Percentiles rank a stretch among this genome's conserved stretches.
phyloP scores from a whole-genome alignment of 179 eudicot genomes.

The Beta lomatogona region DNA sequence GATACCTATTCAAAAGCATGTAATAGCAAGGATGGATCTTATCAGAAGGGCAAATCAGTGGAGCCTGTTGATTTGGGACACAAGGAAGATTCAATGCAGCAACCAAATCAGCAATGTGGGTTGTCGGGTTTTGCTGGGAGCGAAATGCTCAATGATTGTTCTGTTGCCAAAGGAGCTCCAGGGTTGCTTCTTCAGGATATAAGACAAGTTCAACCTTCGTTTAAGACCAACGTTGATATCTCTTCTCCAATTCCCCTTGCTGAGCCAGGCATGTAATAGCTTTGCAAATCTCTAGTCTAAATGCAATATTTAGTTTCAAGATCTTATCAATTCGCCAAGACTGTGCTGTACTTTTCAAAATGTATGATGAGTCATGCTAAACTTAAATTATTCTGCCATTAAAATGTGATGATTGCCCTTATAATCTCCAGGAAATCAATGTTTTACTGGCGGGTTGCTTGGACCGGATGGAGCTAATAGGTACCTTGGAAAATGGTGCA shows the following conservation, averaged over 20 bases:
- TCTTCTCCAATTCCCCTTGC: conserved; percentile 41
- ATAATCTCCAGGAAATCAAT: conserved; percentile 51
- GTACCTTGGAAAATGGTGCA: conserved; percentile 89
- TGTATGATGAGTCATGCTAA: neutral
- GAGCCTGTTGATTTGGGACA: conserved; percentile 24
- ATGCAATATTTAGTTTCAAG: neutral
- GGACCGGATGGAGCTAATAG: conserved; percentile 85
- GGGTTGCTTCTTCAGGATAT: conserved; percentile 47
- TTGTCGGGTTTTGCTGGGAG: conserved; percentile 24
- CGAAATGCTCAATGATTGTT: conserved; percentile 13
- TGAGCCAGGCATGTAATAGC: conserved; percentile 58
- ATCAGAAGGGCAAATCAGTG: conserved; percentile 6
- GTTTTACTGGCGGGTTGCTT: conserved; percentile 77
- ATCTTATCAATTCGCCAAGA: neutral
- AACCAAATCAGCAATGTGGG: conserved; percentile 27
- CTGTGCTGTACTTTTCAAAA: no score
- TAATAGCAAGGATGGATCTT: neutral
- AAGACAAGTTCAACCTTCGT: conserved; percentile 46
- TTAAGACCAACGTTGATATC: conserved; percentile 38
- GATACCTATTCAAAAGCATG: neutral
- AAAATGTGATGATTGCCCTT: neutral
- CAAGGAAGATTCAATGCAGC: conserved; percentile 24
- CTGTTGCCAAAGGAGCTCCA: conserved; percentile 41
- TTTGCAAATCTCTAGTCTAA: neutral
- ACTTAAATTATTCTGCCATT: neutral